Percentiles rank a stretch among this genome's conserved stretches.
Conservation (phyloP, 2,329 filamentous ascomycete species). For the Alternaria infectoria region DNA sequence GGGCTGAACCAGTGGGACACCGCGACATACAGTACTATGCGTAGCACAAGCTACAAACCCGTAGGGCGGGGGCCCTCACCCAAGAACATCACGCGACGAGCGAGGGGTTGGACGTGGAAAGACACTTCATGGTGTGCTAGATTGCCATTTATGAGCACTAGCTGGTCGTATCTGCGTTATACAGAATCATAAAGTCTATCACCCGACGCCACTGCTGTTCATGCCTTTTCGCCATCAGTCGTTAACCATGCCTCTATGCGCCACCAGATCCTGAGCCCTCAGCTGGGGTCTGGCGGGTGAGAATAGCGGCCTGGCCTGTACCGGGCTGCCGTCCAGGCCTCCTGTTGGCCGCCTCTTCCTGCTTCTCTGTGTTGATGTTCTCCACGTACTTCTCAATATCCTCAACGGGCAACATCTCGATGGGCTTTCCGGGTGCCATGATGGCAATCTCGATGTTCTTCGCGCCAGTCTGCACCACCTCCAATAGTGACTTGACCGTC, state of each 20-base stretch:
- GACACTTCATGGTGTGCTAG: constrained; percentile 20
- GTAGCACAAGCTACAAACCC: not conserved
- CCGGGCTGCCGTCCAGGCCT: constrained; percentile 70
- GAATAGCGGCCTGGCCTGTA: constrained; percentile 73
- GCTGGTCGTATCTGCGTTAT: constrained; percentile 33
- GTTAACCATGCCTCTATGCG: constrained; percentile 14
- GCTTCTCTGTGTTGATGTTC: constrained; percentile 99
- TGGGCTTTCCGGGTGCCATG: constrained; percentile 88
- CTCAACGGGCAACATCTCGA: constrained; percentile 94
- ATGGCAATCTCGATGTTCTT: constrained; percentile 99
- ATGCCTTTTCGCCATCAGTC: constrained; percentile 31
- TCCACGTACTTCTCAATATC: constrained; percentile 98
- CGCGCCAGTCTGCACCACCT: constrained; percentile 97
- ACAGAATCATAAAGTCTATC: constrained; percentile 40
- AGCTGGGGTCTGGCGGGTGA: constrained; percentile 65
- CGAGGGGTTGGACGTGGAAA: constrained; percentile 9
- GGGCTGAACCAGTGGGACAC: constrained; percentile 60
- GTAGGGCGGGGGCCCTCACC: not conserved
- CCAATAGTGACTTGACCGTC: constrained; percentile 95
- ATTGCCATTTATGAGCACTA: constrained; percentile 37
- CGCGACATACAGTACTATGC: not conserved
- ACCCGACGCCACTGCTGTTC: constrained; percentile 41
- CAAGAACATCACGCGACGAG: constrained; percentile 15
- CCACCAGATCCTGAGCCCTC: constrained; percentile 42
- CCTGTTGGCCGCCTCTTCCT: constrained; percentile 97